A percentile compares a stretch with the other conserved stretches of the same genome.
phyloP scores from a whole-genome alignment of 495 filamentous ascomycete species.

The Xylaria scruposa region DNA sequence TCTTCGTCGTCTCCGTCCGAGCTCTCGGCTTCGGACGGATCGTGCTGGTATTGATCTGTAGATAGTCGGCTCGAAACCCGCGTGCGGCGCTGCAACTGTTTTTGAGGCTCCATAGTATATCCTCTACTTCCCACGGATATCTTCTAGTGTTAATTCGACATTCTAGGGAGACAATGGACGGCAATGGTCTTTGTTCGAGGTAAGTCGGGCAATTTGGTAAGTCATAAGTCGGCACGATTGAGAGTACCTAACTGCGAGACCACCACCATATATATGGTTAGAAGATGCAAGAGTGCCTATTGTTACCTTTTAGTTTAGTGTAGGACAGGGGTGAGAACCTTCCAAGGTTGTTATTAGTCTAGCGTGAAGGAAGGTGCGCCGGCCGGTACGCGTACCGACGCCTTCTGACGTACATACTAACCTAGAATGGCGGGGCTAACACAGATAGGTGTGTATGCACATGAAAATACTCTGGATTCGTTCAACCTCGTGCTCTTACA shows the following conservation, averaged over 20 bases:
- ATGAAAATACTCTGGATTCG: not conserved
- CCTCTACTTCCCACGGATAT: not conserved
- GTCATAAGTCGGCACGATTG: not conserved
- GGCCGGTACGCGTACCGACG: not conserved
- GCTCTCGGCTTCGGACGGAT: conserved; percentile 21
- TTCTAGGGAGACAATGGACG: not conserved
- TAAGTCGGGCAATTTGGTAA: not conserved
- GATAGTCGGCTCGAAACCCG: conserved; percentile 3
- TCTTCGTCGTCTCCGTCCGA: conserved; percentile 30
- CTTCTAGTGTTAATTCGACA: not conserved
- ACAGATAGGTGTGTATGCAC: not conserved
- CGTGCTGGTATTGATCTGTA: not conserved
- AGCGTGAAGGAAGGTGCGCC: not conserved
- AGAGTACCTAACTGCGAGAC: too few species aligned
- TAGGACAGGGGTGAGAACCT: not conserved
- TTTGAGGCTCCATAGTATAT: conserved; percentile 29
- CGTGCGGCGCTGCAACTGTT: conserved; percentile 20
- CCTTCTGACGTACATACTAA: not conserved
- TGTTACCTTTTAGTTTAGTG: too few species aligned
- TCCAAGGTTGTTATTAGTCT: too few species aligned
- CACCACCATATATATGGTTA: not conserved
- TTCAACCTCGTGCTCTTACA: not conserved
- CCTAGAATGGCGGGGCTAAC: not conserved
- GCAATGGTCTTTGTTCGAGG: not conserved
- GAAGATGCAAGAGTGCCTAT: not conserved